A percentile compares a stretch with the other conserved stretches of the same genome.
These are phyloP conservation scores for Sporothrix dimorphospora DNA, from an alignment of 2,329 filamentous ascomycete species.

Conservation along the genomic window DNA sequence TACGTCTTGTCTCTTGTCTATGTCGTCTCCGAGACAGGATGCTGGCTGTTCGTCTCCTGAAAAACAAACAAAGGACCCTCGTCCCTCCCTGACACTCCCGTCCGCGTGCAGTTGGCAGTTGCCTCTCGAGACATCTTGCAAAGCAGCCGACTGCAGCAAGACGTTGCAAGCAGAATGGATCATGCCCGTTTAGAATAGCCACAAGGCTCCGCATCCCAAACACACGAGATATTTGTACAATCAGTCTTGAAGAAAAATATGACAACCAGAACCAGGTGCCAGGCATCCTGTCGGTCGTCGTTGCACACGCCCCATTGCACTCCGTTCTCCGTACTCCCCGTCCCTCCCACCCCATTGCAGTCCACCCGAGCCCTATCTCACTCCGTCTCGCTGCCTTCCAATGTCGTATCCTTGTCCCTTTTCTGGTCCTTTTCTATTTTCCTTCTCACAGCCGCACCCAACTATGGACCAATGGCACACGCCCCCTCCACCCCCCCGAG, in stretches of 20 bases:
- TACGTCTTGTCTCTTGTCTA: no score
- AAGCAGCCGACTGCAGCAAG: neutral
- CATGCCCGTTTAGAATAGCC: neutral
- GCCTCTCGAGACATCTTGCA: neutral
- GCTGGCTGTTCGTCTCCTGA: no score
- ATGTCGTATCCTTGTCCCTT: neutral
- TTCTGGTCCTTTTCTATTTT: neutral
- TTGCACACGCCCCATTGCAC: neutral
- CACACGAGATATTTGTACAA: neutral
- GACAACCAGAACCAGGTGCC: neutral
- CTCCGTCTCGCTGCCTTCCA: slow-evolving; percentile 5
- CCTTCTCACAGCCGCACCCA: neutral
- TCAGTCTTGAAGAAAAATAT: neutral
- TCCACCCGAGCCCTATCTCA: neutral
- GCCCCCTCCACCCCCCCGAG: slow-evolving; percentile 10
- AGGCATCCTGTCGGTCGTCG: neutral
- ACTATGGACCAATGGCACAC: neutral
- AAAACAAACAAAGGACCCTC: no score
- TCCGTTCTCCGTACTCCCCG: neutral
- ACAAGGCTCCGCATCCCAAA: neutral
- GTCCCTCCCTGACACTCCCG: neutral
- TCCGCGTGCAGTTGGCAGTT: neutral
- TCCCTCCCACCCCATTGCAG: slow-evolving; percentile 1
- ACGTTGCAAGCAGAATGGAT: slow-evolving; percentile 1
- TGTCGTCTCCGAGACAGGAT: no score